Percentiles rank a stretch among this genome's conserved stretches.
Evolutionary conservation across 441 rosid genomes (phyloP).

Genomic region (Eutrema salsugineum): DNA sequence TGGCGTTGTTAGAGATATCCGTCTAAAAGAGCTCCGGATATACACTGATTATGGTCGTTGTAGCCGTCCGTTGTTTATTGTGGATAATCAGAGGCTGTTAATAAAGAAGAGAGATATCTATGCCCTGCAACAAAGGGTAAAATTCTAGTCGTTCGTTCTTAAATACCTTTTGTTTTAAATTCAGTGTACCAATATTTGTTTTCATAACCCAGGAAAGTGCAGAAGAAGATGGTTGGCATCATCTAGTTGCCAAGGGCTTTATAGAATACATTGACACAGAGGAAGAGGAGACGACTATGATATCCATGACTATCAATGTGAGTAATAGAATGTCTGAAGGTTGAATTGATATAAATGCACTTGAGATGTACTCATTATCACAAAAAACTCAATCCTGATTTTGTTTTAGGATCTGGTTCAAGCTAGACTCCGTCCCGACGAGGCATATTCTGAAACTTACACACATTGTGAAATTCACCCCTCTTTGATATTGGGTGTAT

Average conservation of each 20-base stretch:
- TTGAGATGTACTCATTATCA: neutral
- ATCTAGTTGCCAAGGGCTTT: slow-evolving; percentile 79
- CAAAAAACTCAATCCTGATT: slow-evolving; percentile 5
- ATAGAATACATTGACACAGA: slow-evolving; percentile 97
- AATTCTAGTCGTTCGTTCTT: slow-evolving; percentile 8
- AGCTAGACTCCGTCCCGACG: slow-evolving; percentile 73
- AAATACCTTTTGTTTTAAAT: neutral
- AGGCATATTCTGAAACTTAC: slow-evolving; percentile 83
- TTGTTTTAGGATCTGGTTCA: slow-evolving; percentile 84
- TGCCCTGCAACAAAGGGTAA: slow-evolving; percentile 85
- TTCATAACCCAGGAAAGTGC: slow-evolving; percentile 54
- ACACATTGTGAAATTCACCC: slow-evolving; percentile 99
- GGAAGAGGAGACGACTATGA: slow-evolving; percentile 99
- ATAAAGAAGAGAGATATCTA: slow-evolving; percentile 85
- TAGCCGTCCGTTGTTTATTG: slow-evolving; percentile 96
- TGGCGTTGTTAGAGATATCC: slow-evolving; percentile 94
- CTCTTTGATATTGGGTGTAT: slow-evolving; percentile 90
- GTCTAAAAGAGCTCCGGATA: slow-evolving; percentile 82
- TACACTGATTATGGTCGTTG: slow-evolving; percentile 99
- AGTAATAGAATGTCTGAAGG: slow-evolving; percentile 28
- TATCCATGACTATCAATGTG: slow-evolving; percentile 98
- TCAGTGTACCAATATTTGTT: slow-evolving; percentile 4
- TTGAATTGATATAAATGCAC: neutral
- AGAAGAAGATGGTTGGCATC: slow-evolving; percentile 98
- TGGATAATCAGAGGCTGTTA: slow-evolving; percentile 89